phyloP scores from a whole-genome alignment of 2,329 filamentous ascomycete genomes.

The Apiospora phragmitis region DNA sequence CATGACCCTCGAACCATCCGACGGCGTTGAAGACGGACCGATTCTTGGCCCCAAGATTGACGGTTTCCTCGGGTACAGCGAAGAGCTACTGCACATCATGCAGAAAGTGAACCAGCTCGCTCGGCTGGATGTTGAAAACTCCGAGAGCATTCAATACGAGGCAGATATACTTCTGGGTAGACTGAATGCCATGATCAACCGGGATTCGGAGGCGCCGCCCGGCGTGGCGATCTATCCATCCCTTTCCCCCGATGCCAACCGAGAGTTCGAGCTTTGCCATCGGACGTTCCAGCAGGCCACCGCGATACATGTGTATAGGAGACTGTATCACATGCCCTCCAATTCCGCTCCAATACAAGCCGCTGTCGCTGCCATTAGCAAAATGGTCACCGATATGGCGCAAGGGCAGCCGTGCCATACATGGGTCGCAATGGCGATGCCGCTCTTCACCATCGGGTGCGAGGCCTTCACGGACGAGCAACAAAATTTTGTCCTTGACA shows the following conservation, averaged over 20 bases:
- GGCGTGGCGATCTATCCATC: constrained; percentile 17
- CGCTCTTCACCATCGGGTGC: constrained; percentile 23
- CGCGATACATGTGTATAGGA: constrained; percentile 20
- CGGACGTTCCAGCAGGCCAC: constrained; percentile 24
- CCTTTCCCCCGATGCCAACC: constrained; percentile 14
- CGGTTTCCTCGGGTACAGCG: constrained; percentile 25
- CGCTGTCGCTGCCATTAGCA: constrained; percentile 14
- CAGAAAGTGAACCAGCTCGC: constrained; percentile 22
- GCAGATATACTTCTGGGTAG: constrained; percentile 22
- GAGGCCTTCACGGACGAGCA: constrained; percentile 21
- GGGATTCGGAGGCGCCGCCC: constrained; percentile 17
- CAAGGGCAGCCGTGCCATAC: constrained; percentile 18
- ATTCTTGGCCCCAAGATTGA: constrained; percentile 16
- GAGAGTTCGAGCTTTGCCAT: constrained; percentile 23
- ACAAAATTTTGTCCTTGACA: constrained; percentile 20
- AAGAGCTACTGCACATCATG: constrained; percentile 22
- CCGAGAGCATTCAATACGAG: neutral
- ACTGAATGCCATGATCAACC: constrained; percentile 21
- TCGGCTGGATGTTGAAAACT: neutral
- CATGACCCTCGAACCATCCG: neutral
- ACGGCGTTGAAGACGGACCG: neutral
- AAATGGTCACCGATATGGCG: constrained; percentile 19
- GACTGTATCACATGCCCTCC: constrained; percentile 21
- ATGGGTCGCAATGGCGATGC: constrained; percentile 28
- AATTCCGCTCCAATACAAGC: constrained; percentile 14